Evolutionary conservation across 768 basidiomycete species (phyloP).

Genomic region (Dictyophora rubrovolvata): DNA sequence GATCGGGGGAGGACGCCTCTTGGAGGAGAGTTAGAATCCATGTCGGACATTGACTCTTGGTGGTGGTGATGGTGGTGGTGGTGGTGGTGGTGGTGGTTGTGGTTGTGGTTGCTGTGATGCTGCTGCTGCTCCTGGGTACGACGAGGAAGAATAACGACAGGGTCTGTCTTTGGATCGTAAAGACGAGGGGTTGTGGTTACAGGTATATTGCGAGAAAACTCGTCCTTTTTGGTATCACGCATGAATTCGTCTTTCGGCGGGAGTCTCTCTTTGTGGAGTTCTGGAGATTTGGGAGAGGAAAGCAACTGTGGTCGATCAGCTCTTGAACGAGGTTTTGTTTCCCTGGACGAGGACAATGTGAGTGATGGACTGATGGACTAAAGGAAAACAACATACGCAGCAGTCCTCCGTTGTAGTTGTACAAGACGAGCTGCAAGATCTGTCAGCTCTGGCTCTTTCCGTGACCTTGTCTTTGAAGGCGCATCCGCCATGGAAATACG

Average conservation of each 20-base stretch:
- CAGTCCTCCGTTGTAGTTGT: slow-evolving; percentile 55
- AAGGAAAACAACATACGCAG: slow-evolving; percentile 34
- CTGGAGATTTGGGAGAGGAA: slow-evolving; percentile 20
- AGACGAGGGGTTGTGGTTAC: slow-evolving; percentile 42
- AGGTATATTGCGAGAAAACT: slow-evolving; percentile 62
- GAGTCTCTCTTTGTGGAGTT: slow-evolving; percentile 28
- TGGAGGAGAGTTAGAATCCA: slow-evolving; percentile 35
- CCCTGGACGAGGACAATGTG: slow-evolving; percentile 24
- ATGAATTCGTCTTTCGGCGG: slow-evolving; percentile 24
- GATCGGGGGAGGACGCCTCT: slow-evolving; percentile 20
- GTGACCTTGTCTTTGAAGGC: slow-evolving; percentile 1
- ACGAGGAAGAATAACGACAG: slow-evolving; percentile 40
- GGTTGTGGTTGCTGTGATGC: too few relatives aligned
- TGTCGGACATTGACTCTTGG: slow-evolving; percentile 52
- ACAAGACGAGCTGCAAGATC: slow-evolving; percentile 57
- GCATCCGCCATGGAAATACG: slow-evolving; percentile 6
- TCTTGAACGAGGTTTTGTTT: slow-evolving; percentile 36
- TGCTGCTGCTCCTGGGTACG: slow-evolving; percentile 43
- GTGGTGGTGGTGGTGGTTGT: too few relatives aligned
- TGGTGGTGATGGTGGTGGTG: too few relatives aligned
- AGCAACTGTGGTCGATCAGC: slow-evolving; percentile 31
- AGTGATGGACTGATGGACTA: slow-evolving; percentile 1
- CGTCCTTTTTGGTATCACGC: slow-evolving; percentile 42
- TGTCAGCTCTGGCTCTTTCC: slow-evolving; percentile 23
- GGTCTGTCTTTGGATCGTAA: slow-evolving; percentile 65